Conservation (phyloP, 2,329 filamentous ascomycete genomes). For the Fusarium sterilihyphosum region DNA sequence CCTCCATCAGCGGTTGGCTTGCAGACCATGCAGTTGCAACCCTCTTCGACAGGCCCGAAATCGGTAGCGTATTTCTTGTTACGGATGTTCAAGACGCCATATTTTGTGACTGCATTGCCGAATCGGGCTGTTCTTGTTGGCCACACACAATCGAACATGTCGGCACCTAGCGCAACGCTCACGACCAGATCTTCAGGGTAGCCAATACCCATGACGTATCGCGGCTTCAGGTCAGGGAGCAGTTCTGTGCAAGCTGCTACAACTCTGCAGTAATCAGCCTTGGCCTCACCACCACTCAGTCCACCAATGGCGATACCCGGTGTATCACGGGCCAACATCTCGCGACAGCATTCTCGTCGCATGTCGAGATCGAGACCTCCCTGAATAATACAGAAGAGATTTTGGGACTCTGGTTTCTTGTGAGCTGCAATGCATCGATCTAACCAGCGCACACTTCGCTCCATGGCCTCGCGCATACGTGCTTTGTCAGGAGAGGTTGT, state of each 20-base stretch:
- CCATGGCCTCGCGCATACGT: conserved; percentile 94
- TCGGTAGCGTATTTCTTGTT: conserved; percentile 80
- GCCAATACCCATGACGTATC: conserved; percentile 99
- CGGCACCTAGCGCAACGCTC: conserved; percentile 90
- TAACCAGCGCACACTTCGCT: conserved; percentile 92
- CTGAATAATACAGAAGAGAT: conserved; percentile 98
- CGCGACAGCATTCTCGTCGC: conserved; percentile 81
- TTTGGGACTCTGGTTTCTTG: conserved; percentile 82
- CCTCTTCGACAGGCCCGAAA: conserved; percentile 84
- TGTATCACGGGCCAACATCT: conserved; percentile 91
- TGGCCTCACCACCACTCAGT: conserved; percentile 93
- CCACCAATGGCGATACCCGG: conserved; percentile 97
- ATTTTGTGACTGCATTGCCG: conserved; percentile 87
- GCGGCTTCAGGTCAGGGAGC: conserved; percentile 89
- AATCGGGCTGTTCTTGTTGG: conserved; percentile 95
- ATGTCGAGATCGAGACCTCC: conserved; percentile 91
- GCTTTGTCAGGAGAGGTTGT: conserved; percentile 90
- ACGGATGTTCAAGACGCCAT: conserved; percentile 85
- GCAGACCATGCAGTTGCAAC: conserved; percentile 84
- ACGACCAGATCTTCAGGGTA: conserved; percentile 97
- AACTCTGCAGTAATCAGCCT: conserved; percentile 90
- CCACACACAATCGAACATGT: conserved; percentile 99
- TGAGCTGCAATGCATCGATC: conserved; percentile 95
- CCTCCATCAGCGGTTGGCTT: conserved; percentile 72
- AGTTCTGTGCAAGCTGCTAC: conserved; percentile 86